Percentiles rank a stretch among this genome's conserved stretches.
Evolutionary conservation across 2,329 filamentous ascomycete genomes (phyloP).

Genomic region (Fusarium praegraminearum): DNA sequence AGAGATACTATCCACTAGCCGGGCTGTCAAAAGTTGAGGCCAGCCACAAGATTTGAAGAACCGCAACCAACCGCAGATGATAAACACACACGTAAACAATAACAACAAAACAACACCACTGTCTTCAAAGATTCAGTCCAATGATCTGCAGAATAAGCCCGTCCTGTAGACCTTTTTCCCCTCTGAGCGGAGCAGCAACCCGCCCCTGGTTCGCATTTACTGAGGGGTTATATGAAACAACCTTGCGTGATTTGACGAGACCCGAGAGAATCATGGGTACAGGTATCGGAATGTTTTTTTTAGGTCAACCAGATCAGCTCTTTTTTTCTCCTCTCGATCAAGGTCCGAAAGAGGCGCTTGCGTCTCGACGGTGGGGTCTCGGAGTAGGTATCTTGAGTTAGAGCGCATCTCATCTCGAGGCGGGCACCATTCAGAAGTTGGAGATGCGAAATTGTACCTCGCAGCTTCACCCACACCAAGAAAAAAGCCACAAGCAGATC

Average conservation of each 20-base stretch:
- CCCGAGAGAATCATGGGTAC: conserved; percentile 39
- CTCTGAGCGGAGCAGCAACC: conserved; percentile 25
- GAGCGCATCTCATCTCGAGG: conserved; percentile 37
- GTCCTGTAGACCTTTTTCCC: background rate
- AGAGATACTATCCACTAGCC: background rate
- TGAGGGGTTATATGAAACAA: conserved; percentile 37
- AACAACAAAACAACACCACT: conserved; percentile 23
- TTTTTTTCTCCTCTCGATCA: conserved; percentile 41
- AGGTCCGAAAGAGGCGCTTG: conserved; percentile 47
- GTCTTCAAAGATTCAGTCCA: background rate
- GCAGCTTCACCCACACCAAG: conserved; percentile 20
- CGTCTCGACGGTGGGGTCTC: conserved; percentile 41
- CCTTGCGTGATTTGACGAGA: conserved; percentile 33
- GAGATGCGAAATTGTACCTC: conserved; percentile 40
- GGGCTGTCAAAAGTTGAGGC: conserved; percentile 31
- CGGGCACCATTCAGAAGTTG: conserved; percentile 48
- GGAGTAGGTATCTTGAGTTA: conserved; percentile 20
- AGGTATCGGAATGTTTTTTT: conserved; percentile 43
- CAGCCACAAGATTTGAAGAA: conserved; percentile 18
- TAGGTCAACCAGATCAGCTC: conserved; percentile 16
- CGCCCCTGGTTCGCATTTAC: conserved; percentile 35
- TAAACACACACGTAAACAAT: conserved; percentile 15
- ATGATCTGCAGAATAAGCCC: conserved; percentile 22
- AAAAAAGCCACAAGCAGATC: conserved; percentile 40
- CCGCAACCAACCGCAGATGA: conserved; percentile 14